Percentiles rank a stretch among this genome's conserved stretches.
phyloP scores from a whole-genome alignment of 495 filamentous ascomycete species.

The Glutinoglossum americanum region DNA sequence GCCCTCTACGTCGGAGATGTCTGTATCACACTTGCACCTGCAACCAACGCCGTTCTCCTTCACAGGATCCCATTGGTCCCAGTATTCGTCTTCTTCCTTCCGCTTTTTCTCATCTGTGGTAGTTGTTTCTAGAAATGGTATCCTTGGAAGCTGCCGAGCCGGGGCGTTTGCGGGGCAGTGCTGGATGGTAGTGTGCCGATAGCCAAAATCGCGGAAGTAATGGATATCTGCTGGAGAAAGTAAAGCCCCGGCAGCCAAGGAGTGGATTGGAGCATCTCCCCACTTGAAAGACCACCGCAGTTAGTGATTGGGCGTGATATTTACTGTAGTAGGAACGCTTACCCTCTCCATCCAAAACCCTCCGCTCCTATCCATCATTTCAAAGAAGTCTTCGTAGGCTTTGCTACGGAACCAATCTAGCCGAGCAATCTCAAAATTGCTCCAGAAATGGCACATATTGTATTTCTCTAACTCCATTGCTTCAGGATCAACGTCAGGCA shows the following conservation, averaged over 20 bases:
- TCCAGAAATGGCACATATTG: slow-evolving; percentile 99
- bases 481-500: slow-evolving; percentile 72
- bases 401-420: slow-evolving; percentile 92
- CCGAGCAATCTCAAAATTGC: slow-evolving; percentile 95
- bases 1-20: slow-evolving; percentile 91
- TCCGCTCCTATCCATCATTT: slow-evolving; percentile 96
- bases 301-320: background rate
- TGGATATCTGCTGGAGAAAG: slow-evolving; percentile 71
- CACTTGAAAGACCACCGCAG: slow-evolving; percentile 32
- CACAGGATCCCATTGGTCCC: slow-evolving; percentile 64
- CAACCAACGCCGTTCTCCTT: slow-evolving; percentile 97
- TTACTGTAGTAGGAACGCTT: slow-evolving; percentile 19
- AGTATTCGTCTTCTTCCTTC: slow-evolving; percentile 89
- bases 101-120: slow-evolving; percentile 72
- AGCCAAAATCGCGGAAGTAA: slow-evolving; percentile 98
- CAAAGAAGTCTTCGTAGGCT: slow-evolving; percentile 93
- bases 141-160: slow-evolving; percentile 60
- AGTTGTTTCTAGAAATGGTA: slow-evolving; percentile 67
- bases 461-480: slow-evolving; percentile 95
- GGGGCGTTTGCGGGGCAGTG: slow-evolving; percentile 96
- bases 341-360: slow-evolving; percentile 99
- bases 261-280: slow-evolving; percentile 98
- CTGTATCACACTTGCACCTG: slow-evolving; percentile 93
- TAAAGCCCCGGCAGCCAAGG: slow-evolving; percentile 78
- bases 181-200: slow-evolving; percentile 95